Percentiles rank a stretch among this genome's conserved stretches.
These are phyloP conservation scores for Wickerhamomyces tratensis DNA, from an alignment of 805 yeast genomes.

Conservation along the genomic window DNA sequence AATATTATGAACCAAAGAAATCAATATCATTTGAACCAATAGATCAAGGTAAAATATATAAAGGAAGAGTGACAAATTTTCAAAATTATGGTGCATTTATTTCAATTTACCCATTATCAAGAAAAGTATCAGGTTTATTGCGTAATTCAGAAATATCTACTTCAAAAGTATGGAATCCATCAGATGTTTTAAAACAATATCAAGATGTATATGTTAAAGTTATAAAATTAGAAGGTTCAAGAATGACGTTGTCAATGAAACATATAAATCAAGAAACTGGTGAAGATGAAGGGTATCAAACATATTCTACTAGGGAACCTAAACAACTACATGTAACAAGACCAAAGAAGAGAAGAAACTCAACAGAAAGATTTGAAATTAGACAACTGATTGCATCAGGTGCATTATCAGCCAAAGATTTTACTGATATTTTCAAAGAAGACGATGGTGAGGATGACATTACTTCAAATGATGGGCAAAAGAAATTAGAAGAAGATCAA, in stretches of 20 bases:
- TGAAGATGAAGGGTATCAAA: constrained; percentile 5
- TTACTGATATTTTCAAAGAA: constrained; percentile 43
- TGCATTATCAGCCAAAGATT: constrained; percentile 54
- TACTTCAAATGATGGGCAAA: constrained; percentile 13
- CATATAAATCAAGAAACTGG: constrained; percentile 69
- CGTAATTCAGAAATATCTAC: constrained; percentile 63
- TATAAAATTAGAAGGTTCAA: constrained; percentile 32
- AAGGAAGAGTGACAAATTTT: constrained; percentile 51
- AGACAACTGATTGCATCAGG: constrained; percentile 78
- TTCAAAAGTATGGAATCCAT: constrained; percentile 44
- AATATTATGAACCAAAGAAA: neutral
- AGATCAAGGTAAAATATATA: constrained; percentile 37
- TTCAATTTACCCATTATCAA: constrained; percentile 30
- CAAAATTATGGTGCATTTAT: constrained; percentile 77
- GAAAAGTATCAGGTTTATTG: constrained; percentile 48
- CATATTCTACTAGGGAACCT: neutral
- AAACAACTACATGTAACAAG: constrained; percentile 8
- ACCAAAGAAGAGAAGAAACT: constrained; percentile 43
- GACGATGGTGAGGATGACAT: constrained; percentile 20
- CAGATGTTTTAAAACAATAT: constrained; percentile 43
- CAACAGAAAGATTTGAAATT: constrained; percentile 89
- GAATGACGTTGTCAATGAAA: constrained; percentile 56
- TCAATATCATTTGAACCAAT: constrained; percentile 16
- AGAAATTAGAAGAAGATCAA: constrained; percentile 32
- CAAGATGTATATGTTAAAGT: constrained; percentile 64